Percentiles rank a stretch among this genome's conserved stretches.
Evolutionary conservation across 2,329 filamentous ascomycete genomes (phyloP).

Genomic region (Paraphaeosphaeria minitans): DNA sequence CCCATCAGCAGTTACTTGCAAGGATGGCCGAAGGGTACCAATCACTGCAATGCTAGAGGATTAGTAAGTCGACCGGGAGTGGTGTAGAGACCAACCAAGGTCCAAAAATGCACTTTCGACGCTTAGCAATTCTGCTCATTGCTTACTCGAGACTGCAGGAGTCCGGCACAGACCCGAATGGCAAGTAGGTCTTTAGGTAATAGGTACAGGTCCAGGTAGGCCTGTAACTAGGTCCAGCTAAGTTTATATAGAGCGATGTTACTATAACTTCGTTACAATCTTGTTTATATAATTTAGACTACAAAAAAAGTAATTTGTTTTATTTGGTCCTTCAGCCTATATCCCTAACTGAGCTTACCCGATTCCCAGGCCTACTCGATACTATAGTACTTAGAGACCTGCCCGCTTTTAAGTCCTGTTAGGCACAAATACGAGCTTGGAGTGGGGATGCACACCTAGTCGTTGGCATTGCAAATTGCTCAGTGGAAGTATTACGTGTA

Average conservation of each 20-base stretch:
- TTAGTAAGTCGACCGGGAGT: conserved; percentile 25
- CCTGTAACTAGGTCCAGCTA: too few species aligned
- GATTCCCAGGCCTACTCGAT: too few species aligned
- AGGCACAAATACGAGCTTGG: not conserved
- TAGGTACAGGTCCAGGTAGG: too few species aligned
- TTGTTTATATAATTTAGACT: too few species aligned
- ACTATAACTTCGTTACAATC: too few species aligned
- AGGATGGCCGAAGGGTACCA: conserved; percentile 16
- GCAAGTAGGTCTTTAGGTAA: too few species aligned
- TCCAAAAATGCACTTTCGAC: conserved; percentile 11
- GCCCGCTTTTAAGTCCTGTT: too few species aligned
- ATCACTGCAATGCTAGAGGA: conserved; percentile 23
- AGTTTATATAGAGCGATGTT: too few species aligned
- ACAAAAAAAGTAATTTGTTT: too few species aligned
- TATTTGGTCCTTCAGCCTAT: too few species aligned
- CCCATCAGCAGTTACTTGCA: conserved; percentile 22
- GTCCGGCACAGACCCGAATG: not conserved
- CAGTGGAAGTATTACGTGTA: not conserved
- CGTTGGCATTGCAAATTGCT: not conserved
- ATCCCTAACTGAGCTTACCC: too few species aligned
- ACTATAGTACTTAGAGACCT: too few species aligned
- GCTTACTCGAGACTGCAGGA: conserved; percentile 7
- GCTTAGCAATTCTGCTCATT: conserved; percentile 19
- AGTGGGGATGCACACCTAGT: not conserved
- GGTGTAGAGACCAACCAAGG: conserved; percentile 18